Percentiles rank a stretch among this genome's conserved stretches.
Evolutionary conservation across 768 basidiomycete species (phyloP).

Genomic region (Panellus pusillus): DNA sequence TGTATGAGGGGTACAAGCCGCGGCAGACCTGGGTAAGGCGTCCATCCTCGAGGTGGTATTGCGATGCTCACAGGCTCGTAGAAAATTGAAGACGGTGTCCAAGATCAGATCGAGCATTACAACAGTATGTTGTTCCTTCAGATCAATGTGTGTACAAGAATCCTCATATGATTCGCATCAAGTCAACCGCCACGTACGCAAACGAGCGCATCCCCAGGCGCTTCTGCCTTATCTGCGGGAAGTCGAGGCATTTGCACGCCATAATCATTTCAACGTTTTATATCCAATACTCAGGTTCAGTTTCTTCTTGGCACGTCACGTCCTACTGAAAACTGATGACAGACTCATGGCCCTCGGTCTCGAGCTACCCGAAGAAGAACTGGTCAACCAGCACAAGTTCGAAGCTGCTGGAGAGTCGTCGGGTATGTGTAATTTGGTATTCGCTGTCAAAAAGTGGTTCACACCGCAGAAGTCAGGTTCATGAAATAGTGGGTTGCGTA

Average conservation of each 20-base stretch:
- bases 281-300: constrained; percentile 36
- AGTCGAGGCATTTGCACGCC: constrained; percentile 34
- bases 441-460: no score
- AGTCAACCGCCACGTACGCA: constrained; percentile 37
- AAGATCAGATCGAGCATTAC: constrained; percentile 48
- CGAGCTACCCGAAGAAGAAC: constrained; percentile 46
- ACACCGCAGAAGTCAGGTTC: constrained; percentile 36
- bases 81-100: constrained; percentile 42
- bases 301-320: background rate
- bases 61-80: constrained; percentile 6
- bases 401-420: constrained; percentile 37
- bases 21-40: constrained; percentile 46
- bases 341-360: constrained; percentile 45
- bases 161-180: background rate
- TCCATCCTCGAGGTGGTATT: no score
- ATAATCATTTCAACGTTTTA: constrained; percentile 39
- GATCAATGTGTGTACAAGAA: background rate
- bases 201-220: constrained; percentile 35
- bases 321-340: background rate
- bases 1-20: constrained; percentile 55
- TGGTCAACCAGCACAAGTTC: constrained; percentile 41
- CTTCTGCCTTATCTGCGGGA: constrained; percentile 39
- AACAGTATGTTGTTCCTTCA: constrained; percentile 32
- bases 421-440: constrained; percentile 23
- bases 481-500: constrained; percentile 47